Base-by-base conservation (phyloP, 139 green algal species). In the Astrephomene gubernaculifera region DNA sequence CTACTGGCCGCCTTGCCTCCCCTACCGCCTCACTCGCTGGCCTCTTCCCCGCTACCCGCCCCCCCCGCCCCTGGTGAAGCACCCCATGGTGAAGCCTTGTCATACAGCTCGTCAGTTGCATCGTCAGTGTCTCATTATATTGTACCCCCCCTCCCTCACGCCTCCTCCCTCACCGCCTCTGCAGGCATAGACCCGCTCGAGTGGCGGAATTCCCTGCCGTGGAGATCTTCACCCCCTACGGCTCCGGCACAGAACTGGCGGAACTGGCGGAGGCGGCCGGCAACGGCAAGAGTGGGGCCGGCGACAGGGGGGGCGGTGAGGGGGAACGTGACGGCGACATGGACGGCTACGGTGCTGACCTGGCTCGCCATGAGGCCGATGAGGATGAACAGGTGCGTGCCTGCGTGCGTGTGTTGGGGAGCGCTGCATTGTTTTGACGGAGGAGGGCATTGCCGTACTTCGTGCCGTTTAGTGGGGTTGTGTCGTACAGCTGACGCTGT, bases 201-300 rank as follows among this genome's bases (percentile, higher is more conserved):
- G n/a, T 65, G 21, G 12, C 12, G 21, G 71, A 65, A 9, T 83
- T 88, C 39, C 83, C 83, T 2, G 83, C 68, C 25, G 83, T 88
- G 14, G 72, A 88, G 36, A 88, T 88, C 61, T 88, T 79, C 73
- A 88, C 83, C n/a, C 83, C 83, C 8, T 88, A 83, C 43, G 83
- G 83, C 61, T 69, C 54, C 14, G 72, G 60, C 21, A 8, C 63
- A 1, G 73, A 24, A 29, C 44, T n/a, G 2, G 22, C 69, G 25
- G 24, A 70, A 7, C 1, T 52, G 38, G 73, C 33, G 4, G 70
- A n/a, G 54, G 9, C 65, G 65, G 31, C 65, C 22, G 31, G 25
- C 3, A 21, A 29, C 35, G 17, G 35, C 1, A 9, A 17, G 2
- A 35, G 45, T 35, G 45, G 31, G 14, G 33, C 35, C 65, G 65